These are phyloP conservation scores for Paragyromitra xinjiangensis DNA, from an alignment of 495 filamentous ascomycete genomes.

Conservation along the genomic window DNA sequence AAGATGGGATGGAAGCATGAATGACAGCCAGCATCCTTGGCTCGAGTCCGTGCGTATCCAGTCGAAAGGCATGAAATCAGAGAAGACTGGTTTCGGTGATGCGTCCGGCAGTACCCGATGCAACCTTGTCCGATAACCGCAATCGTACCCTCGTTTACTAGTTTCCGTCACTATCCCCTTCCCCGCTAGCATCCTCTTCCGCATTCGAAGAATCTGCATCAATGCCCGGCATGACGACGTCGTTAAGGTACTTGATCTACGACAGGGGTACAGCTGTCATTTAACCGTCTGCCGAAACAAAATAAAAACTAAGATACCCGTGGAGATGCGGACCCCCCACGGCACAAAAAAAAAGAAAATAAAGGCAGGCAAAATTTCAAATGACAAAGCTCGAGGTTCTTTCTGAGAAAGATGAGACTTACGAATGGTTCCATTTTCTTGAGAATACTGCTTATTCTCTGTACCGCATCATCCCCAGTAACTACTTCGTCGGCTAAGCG, in stretches of 20 bases:
- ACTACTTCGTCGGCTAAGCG: slow-evolving; percentile 60
- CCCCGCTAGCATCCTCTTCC: slow-evolving; percentile 50
- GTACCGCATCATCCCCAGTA: slow-evolving; percentile 61
- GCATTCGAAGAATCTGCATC: slow-evolving; percentile 49
- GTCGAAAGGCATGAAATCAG: slow-evolving; percentile 21
- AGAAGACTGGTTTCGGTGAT: slow-evolving; percentile 37
- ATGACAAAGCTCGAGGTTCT: slow-evolving; percentile 13
- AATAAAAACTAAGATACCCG: slow-evolving; percentile 51
- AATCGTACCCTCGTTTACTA: slow-evolving; percentile 40
- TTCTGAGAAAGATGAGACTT: slow-evolving; percentile 57
- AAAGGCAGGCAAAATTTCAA: neutral
- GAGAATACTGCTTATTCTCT: slow-evolving; percentile 63
- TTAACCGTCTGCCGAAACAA: slow-evolving; percentile 54
- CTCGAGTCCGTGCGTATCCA: slow-evolving; percentile 42
- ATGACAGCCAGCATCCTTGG: slow-evolving; percentile 35
- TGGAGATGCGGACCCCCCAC: slow-evolving; percentile 58
- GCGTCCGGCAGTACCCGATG: slow-evolving; percentile 52
- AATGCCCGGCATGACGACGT: slow-evolving; percentile 68
- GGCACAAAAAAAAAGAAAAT: slow-evolving; percentile 54
- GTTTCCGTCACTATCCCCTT: slow-evolving; percentile 43
- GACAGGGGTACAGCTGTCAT: slow-evolving; percentile 54
- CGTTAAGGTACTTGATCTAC: slow-evolving; percentile 70
- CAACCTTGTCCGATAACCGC: slow-evolving; percentile 53
- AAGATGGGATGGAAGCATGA: slow-evolving; percentile 35
- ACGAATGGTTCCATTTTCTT: slow-evolving; percentile 68